Percentiles rank a stretch among this genome's conserved stretches.
These are phyloP conservation scores for Seiridium unicorne DNA, from an alignment of 2,329 filamentous ascomycete species.

Conservation along the genomic window DNA sequence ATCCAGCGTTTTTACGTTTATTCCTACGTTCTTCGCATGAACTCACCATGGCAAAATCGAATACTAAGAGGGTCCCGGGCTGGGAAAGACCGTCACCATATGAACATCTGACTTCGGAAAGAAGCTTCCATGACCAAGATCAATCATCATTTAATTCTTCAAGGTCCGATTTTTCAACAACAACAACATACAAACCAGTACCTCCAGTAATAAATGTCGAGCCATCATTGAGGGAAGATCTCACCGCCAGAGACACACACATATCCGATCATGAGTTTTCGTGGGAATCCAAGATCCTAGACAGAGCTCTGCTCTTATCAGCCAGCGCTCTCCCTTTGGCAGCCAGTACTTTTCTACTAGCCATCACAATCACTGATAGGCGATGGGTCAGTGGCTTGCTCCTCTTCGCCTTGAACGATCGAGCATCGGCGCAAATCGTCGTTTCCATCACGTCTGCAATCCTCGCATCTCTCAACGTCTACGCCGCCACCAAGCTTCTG, in stretches of 20 bases:
- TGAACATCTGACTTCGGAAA: neutral
- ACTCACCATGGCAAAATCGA: neutral
- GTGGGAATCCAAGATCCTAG: neutral
- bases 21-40: too few relatives aligned
- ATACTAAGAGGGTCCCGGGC: neutral
- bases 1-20: too few relatives aligned
- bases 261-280: neutral
- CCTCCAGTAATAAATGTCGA: neutral
- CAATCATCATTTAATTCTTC: neutral
- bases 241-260: neutral
- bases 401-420: neutral
- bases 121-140: neutral
- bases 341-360: neutral
- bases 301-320: neutral
- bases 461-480: neutral
- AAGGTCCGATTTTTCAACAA: neutral
- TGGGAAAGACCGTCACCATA: neutral
- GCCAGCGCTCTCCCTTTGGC: neutral
- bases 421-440: neutral
- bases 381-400: neutral
- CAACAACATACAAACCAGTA: neutral
- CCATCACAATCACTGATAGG: neutral
- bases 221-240: neutral
- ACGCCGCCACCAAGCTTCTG: neutral
- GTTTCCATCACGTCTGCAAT: neutral